Base-by-base conservation (phyloP, 345 rosid species). In the Gossypium rotundifolium region DNA sequence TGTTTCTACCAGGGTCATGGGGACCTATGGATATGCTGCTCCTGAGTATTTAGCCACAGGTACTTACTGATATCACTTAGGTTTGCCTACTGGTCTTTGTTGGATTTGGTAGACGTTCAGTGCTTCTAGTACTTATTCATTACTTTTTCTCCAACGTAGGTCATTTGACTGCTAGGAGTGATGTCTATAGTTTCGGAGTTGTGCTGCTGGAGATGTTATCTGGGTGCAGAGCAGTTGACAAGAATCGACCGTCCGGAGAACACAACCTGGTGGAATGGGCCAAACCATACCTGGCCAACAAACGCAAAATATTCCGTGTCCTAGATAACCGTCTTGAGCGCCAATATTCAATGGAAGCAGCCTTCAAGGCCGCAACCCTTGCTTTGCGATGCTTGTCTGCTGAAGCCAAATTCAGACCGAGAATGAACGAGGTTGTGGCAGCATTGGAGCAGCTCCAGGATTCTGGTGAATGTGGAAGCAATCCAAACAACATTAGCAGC, bases 221-320 rank as follows among this genome's bases (percentile, higher is more conserved):
- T 11, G 99, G 99, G 51, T 86, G 90, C 68, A 89, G 97, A 83
- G 96, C 90, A 18, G 85, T 93, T 2, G 98, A 95, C 80, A 91
- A 86, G 84, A 95, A 93, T 72, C 88, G 99, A 69, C 98, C 99
- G n/a, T 70, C 85, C 1, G 94, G 97, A 64, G 97, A 95, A 72
- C 98, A 91, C 73, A 91, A 80, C 75, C 91, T 95, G 2, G 98
- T 95, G 38, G 93, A 91, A 48, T 93, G 98, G 99, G 98, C 97
- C 33, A 93, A 76, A 76, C 99, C 99, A 1, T 88, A 83, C 78
- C 87, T 95, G 54, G 88, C 90, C 42, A 93, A 85, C 83, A 93
- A 87, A 77, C 87, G 93, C 46, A 95, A 89, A 82, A 42, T 90
- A 11, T 90, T 89, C 66, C 86, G 86, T 3, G 79, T 93, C 38